phyloP scores from a whole-genome alignment of 306 rosid species.

The Leucaena leucocephala region DNA sequence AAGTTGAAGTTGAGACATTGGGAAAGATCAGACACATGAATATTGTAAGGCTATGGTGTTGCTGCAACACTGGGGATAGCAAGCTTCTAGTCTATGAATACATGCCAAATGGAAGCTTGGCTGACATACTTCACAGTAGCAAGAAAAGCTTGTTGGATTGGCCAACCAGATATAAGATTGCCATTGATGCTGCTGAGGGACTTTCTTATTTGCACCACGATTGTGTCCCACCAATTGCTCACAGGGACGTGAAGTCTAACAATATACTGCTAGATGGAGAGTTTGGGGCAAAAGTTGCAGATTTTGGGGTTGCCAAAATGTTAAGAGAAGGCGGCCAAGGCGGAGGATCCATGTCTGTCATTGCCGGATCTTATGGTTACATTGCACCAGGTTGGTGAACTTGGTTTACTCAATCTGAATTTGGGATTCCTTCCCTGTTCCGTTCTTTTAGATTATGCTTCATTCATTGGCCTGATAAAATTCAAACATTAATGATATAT shows the following conservation, averaged over 20 bases:
- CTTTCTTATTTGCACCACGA: slow-evolving; percentile 84
- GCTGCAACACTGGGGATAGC: slow-evolving; percentile 62
- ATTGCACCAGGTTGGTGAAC: slow-evolving; percentile 73
- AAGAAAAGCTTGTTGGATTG: slow-evolving; percentile 62
- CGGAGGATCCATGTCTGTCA: slow-evolving; percentile 55
- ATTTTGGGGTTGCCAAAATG: slow-evolving; percentile 72
- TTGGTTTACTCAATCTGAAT: background rate
- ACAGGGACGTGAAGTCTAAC: slow-evolving; percentile 79
- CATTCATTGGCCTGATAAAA: background rate
- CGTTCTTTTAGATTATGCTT: background rate
- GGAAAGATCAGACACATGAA: slow-evolving; percentile 85
- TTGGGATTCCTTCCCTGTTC: background rate
- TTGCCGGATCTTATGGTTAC: slow-evolving; percentile 74
- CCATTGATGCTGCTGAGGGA: slow-evolving; percentile 84
- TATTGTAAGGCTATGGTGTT: slow-evolving; percentile 79
- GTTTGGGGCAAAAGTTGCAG: slow-evolving; percentile 81
- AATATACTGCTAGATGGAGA: slow-evolving; percentile 74
- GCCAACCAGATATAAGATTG: slow-evolving; percentile 68
- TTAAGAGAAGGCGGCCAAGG: slow-evolving; percentile 39
- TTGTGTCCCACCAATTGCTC: slow-evolving; percentile 77
- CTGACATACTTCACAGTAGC: slow-evolving; percentile 60
- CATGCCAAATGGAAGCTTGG: slow-evolving; percentile 87
- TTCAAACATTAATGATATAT: background rate
- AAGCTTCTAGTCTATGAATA: slow-evolving; percentile 81
- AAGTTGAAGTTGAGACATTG: slow-evolving; percentile 76